A percentile compares a stretch with the other conserved stretches of the same genome.
Conservation (phyloP, 1,139 yeast species). For the Yamadazyma atlantica region DNA sequence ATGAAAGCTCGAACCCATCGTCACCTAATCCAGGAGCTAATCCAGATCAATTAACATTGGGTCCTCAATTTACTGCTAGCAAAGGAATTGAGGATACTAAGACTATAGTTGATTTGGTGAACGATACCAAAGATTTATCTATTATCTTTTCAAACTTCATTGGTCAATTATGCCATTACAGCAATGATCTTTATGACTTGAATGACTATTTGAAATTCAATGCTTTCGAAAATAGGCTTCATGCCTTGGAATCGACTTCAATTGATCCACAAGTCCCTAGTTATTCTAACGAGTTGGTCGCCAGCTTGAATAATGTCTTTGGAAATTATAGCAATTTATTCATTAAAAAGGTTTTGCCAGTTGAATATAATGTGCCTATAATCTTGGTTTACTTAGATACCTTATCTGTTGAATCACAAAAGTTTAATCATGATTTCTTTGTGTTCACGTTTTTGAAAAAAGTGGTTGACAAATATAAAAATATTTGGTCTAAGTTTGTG, state of each 20-base stretch:
- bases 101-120: conserved; percentile 42
- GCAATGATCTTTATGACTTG: conserved; percentile 50
- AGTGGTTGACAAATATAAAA: conserved; percentile 50
- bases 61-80: conserved; percentile 5
- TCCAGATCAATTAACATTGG: conserved; percentile 5
- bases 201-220: conserved; percentile 43
- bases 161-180: conserved; percentile 64
- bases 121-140: conserved; percentile 36
- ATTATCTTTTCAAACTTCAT: conserved; percentile 63
- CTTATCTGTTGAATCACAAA: conserved; percentile 38
- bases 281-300: conserved; percentile 53
- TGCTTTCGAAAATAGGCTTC: conserved; percentile 39
- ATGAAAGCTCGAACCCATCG: conserved; percentile 2
- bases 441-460: conserved; percentile 50
- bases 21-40: conserved; percentile 6
- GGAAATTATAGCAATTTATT: conserved; percentile 42
- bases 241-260: conserved; percentile 23
- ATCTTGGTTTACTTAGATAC: conserved; percentile 42
- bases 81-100: conserved; percentile 38
- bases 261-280: conserved; percentile 24
- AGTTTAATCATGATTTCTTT: conserved; percentile 68
- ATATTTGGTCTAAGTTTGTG: conserved; percentile 61
- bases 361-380: conserved; percentile 37
- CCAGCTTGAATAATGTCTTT: conserved; percentile 54
- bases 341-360: conserved; percentile 37